Percentiles rank a stretch among this genome's conserved stretches.
phyloP scores from a whole-genome alignment of 495 filamentous ascomycete species.

The Neurospora tetraspora region DNA sequence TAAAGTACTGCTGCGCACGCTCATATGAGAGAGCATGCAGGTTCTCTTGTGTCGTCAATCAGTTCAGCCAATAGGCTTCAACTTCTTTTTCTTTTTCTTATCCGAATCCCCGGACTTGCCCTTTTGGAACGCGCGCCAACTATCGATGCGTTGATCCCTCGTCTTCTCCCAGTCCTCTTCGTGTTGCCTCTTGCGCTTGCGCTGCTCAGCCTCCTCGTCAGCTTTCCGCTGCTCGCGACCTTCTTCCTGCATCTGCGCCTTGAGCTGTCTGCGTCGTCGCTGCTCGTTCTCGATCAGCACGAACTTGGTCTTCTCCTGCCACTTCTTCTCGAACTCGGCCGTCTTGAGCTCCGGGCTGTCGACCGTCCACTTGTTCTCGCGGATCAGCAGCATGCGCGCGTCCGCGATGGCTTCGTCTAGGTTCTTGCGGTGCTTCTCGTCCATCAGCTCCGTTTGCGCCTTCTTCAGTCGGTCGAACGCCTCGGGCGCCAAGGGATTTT shows the following conservation, averaged over 20 bases:
- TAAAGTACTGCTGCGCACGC: not conserved
- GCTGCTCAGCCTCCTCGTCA: conserved; percentile 76
- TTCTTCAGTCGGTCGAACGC: conserved; percentile 97
- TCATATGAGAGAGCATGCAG: not conserved
- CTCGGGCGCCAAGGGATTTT: conserved; percentile 81
- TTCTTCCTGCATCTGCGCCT: conserved; percentile 95
- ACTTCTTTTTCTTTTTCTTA: conserved; percentile 93
- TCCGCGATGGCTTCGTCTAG: conserved; percentile 95
- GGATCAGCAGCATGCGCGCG: conserved; percentile 85
- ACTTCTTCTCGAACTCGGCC: conserved; percentile 71
- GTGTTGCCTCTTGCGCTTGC: conserved; percentile 88
- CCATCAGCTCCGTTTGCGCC: conserved; percentile 80
- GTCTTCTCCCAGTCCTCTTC: conserved; percentile 91
- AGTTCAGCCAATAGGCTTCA: conserved; percentile 44
- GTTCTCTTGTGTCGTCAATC: not conserved
- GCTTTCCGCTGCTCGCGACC: conserved; percentile 78
- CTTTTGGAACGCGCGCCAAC: conserved; percentile 90
- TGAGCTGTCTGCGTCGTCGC: conserved; percentile 70
- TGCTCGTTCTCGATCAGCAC: conserved; percentile 92
- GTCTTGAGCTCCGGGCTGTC: conserved; percentile 79
- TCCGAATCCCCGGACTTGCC: conserved; percentile 49
- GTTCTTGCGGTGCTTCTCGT: conserved; percentile 77
- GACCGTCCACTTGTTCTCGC: conserved; percentile 83
- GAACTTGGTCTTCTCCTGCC: conserved; percentile 83
- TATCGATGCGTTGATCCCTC: conserved; percentile 81